Conservation (phyloP, 129 eudicot genomes). For the Glebionis coronaria region DNA sequence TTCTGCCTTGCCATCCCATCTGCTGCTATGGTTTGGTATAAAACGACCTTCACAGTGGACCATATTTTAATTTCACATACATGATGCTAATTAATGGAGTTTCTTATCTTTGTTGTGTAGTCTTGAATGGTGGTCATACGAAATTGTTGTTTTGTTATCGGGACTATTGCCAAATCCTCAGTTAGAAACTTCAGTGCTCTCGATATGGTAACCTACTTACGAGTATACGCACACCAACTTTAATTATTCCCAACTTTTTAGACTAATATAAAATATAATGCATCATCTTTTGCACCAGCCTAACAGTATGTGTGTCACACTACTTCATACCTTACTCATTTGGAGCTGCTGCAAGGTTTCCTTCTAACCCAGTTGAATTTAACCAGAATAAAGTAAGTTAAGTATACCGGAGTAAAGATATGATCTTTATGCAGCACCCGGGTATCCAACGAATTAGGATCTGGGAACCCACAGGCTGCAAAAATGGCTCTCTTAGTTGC, state of each 20-base stretch:
- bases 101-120: slow-evolving; percentile 18
- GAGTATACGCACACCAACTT: background rate
- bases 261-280: background rate
- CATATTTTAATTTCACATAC: background rate
- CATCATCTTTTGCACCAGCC: slow-evolving; percentile 27
- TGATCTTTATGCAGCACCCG: slow-evolving; percentile 28
- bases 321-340: slow-evolving; percentile 44
- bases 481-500: slow-evolving; percentile 20
- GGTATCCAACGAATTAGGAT: slow-evolving; percentile 35
- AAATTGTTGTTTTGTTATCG: slow-evolving; percentile 45
- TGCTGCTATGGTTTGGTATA: slow-evolving; percentile 7
- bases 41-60: background rate
- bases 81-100: background rate
- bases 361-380: background rate
- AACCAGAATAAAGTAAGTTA: background rate
- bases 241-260: background rate
- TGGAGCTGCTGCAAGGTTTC: slow-evolving; percentile 54
- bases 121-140: slow-evolving; percentile 67
- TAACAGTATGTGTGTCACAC: slow-evolving; percentile 33
- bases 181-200: slow-evolving; percentile 60
- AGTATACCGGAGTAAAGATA: background rate
- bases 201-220: slow-evolving; percentile 45
- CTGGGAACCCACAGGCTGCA: slow-evolving; percentile 38
- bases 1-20: slow-evolving; percentile 5
- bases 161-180: slow-evolving; percentile 60